A percentile compares a stretch with the other conserved stretches of the same genome.
These are phyloP conservation scores for Ogataea siamensis DNA, from an alignment of 805 yeast genomes.

Conservation along the genomic window DNA sequence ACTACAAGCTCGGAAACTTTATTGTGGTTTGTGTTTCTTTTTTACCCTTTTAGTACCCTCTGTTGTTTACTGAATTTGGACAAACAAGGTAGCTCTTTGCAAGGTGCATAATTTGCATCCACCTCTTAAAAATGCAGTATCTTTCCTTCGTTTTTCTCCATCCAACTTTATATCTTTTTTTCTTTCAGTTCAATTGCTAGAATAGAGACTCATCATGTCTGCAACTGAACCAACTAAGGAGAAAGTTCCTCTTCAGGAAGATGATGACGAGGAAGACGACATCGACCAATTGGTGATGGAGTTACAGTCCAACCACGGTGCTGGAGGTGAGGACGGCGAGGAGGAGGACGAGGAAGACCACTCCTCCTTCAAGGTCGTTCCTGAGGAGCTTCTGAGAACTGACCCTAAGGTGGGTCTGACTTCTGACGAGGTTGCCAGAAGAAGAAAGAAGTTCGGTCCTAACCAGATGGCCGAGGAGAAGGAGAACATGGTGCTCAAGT, in stretches of 20 bases:
- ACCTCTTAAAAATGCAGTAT: constrained; percentile 19
- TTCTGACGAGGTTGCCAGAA: constrained; percentile 70
- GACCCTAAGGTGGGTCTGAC: constrained; percentile 76
- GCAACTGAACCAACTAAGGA: constrained; percentile 27
- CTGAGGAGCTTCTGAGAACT: constrained; percentile 82
- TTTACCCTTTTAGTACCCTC: constrained; percentile 16
- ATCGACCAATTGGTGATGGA: constrained; percentile 74
- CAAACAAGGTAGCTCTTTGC: constrained; percentile 13
- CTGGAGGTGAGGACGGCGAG: constrained; percentile 42
- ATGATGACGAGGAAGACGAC: constrained; percentile 65
- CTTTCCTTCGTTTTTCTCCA: constrained; percentile 16
- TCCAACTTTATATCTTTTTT: constrained; percentile 14
- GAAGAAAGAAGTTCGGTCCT: constrained; percentile 88
- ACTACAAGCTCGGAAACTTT: constrained; percentile 6
- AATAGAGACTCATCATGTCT: constrained; percentile 17
- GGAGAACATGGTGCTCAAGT: constrained; percentile 76
- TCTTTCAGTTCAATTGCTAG: constrained; percentile 20
- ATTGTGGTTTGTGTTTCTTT: constrained; percentile 16
- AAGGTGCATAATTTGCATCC: constrained; percentile 17
- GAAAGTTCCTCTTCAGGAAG: constrained; percentile 38
- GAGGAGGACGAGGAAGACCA: constrained; percentile 54
- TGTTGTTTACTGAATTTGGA: constrained; percentile 21
- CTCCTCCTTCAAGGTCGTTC: constrained; percentile 70
- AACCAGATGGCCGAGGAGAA: constrained; percentile 90
- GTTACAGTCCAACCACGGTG: constrained; percentile 65